Evolutionary conservation across 2,329 filamentous ascomycete genomes (phyloP), one percentile per base, ranked within the genome.

Genomic region (Sporothrix phasma): DNA sequence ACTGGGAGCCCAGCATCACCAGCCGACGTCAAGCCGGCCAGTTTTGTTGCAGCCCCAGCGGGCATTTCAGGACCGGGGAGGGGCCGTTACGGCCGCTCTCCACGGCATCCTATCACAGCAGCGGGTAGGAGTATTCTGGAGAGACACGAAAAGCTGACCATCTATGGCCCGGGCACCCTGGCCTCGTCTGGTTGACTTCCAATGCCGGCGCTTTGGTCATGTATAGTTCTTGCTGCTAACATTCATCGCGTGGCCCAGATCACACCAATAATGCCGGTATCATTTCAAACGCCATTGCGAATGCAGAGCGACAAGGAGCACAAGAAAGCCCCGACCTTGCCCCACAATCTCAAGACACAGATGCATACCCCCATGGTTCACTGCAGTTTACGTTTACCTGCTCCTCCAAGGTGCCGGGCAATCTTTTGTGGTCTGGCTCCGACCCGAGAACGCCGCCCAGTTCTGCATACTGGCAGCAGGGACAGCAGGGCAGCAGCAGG

Each of bases 321-420:
- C 87, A 91, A 72, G 89, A 93, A 72, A 94, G 91, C 74, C 80
- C 88, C 67, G 93, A 88, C 74, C 80, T 95, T 58, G 87, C 90
- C 64, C 88, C 90, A 72, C 85, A 88, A 73, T 15, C 24, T 59
- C 72, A 72, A 8, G 78, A 82, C 19, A 75, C 80, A 5, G 79
- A 80, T 65, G 87, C 84, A 70, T 73, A 83, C 3, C 85, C 82
- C 41, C 85, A 89, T 4, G 84, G 88, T 5, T 90, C 92, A 64
- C 88, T 89, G 0, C 91, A 97, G 70, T 99, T 99, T 74, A 99
- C 94, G 10, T 99, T 99, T 73, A 96, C 91, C 13, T 97, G 92
- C 75, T 90, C 95, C 71, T 93, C 92, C 1, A 91, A 94, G 72
- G 90, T 92, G 43, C 87, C 90, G 0, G 90, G 88, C 91, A 73